phyloP scores from a whole-genome alignment of 2,329 filamentous ascomycete genomes.

The Metarhizium sp. region DNA sequence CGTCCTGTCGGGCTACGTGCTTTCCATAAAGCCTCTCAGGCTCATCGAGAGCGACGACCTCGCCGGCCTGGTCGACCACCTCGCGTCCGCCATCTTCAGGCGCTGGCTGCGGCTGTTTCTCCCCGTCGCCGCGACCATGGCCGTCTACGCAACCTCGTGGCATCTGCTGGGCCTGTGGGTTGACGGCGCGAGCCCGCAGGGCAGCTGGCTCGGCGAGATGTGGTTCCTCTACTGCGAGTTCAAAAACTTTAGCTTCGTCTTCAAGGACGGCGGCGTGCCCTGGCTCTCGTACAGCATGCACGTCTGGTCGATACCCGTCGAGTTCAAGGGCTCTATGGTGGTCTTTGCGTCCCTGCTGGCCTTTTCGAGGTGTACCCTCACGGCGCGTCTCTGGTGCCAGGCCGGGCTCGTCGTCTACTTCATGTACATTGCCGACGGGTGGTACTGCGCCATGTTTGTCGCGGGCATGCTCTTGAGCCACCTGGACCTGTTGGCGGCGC shows the following conservation, averaged over 20 bases:
- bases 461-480: conserved; percentile 54
- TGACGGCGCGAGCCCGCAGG: conserved; percentile 25
- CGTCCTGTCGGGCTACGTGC: conserved; percentile 48
- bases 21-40: conserved; percentile 39
- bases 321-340: conserved; percentile 55
- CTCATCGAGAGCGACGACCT: conserved; percentile 35
- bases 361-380: conserved; percentile 44
- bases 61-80: conserved; percentile 29
- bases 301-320: conserved; percentile 54
- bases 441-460: conserved; percentile 50
- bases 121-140: conserved; percentile 44
- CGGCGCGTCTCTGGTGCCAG: conserved; percentile 45
- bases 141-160: conserved; percentile 40
- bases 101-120: conserved; percentile 40
- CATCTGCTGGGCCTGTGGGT: conserved; percentile 42
- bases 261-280: conserved; percentile 44
- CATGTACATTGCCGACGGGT: conserved; percentile 57
- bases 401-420: conserved; percentile 51
- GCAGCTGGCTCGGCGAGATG: conserved; percentile 37
- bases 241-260: conserved; percentile 63
- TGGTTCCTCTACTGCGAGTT: conserved; percentile 43
- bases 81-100: conserved; percentile 38
- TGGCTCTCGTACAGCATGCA: conserved; percentile 47
- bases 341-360: conserved; percentile 49
- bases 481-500: conserved; percentile 44